A percentile compares a stretch with the other conserved stretches of the same genome.
Conservation (phyloP, 208 protist genomes). For the Crithidia mellificae region DNA sequence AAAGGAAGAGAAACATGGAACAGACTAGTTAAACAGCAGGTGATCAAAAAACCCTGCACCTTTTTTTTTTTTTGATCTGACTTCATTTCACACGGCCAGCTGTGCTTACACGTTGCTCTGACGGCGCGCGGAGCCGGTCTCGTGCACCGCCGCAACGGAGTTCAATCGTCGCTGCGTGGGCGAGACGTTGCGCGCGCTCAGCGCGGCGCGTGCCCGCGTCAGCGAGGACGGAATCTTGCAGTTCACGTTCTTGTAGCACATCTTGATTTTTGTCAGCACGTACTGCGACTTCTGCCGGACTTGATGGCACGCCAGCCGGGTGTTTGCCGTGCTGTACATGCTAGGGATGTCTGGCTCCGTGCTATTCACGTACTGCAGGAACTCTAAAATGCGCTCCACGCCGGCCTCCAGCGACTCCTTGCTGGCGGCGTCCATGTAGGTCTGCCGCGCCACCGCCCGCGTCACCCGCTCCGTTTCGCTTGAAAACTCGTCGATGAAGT, state of each 20-base stretch:
- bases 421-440: slow-evolving; percentile 50
- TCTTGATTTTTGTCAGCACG: slow-evolving; percentile 51
- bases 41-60: background rate
- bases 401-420: slow-evolving; percentile 55
- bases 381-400: slow-evolving; percentile 38
- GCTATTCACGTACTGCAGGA: slow-evolving; percentile 46
- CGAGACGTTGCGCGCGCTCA: slow-evolving; percentile 30
- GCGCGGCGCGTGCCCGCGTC: slow-evolving; percentile 39
- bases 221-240: slow-evolving; percentile 38
- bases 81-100: background rate
- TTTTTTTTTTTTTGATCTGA: background rate
- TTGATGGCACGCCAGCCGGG: slow-evolving; percentile 34
- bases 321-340: slow-evolving; percentile 47
- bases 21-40: background rate
- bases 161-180: slow-evolving; percentile 18
- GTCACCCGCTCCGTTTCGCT: slow-evolving; percentile 43
- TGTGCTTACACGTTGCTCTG: slow-evolving; percentile 3
- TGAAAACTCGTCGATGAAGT: slow-evolving; percentile 53
- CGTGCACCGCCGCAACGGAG: slow-evolving; percentile 13
- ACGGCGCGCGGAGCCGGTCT: slow-evolving; percentile 7
- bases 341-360: slow-evolving; percentile 46
- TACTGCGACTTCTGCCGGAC: slow-evolving; percentile 55
- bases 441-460: slow-evolving; percentile 39
- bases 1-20: too few species aligned
- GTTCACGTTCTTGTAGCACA: slow-evolving; percentile 52